Percentiles rank a stretch among this genome's conserved stretches.
These are phyloP conservation scores for Balansia obtecta DNA, from an alignment of 2,329 filamentous ascomycete species.

Conservation along the genomic window DNA sequence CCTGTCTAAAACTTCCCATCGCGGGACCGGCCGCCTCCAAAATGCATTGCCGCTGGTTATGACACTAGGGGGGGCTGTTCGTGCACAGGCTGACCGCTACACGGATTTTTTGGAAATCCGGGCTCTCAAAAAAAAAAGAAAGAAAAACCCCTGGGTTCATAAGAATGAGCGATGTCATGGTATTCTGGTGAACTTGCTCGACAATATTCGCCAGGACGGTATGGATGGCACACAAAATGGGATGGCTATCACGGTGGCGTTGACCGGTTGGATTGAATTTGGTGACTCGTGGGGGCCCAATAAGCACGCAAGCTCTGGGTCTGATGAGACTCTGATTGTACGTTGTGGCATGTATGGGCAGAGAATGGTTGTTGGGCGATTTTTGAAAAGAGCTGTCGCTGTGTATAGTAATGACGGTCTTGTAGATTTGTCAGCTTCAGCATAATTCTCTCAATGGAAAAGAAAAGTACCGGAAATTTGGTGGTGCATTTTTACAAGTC, in stretches of 20 bases:
- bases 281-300: background rate
- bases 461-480: too few relatives aligned
- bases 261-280: slow-evolving; percentile 1
- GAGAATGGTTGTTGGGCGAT: background rate
- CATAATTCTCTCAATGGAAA: background rate
- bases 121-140: too few relatives aligned
- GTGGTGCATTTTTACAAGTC: too few relatives aligned
- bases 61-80: background rate
- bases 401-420: background rate
- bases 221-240: slow-evolving; percentile 1
- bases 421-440: background rate
- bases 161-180: background rate
- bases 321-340: background rate
- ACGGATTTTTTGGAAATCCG: background rate
- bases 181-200: background rate
- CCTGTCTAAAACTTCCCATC: slow-evolving; percentile 46
- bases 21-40: background rate
- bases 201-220: background rate
- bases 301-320: background rate
- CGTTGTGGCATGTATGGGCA: background rate
- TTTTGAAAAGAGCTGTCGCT: background rate
- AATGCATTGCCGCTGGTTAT: background rate
- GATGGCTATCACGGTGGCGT: slow-evolving; percentile 3
- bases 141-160: background rate
- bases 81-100: too few relatives aligned